These are phyloP conservation scores for Suillus sp. DNA, from an alignment of 768 basidiomycete genomes.

Conservation along the genomic window DNA sequence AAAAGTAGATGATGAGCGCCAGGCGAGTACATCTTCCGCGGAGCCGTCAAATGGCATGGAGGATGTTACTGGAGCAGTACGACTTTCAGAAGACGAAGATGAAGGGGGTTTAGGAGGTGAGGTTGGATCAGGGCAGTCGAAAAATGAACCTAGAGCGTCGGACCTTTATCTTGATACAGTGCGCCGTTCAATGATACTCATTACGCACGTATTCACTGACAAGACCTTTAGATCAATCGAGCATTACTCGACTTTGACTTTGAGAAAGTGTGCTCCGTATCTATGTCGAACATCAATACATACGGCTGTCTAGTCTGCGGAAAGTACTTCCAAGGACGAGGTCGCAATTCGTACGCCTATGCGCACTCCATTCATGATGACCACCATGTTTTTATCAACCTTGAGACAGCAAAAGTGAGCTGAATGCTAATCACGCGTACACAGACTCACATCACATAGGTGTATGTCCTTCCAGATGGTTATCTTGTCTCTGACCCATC, in stretches of 20 bases:
- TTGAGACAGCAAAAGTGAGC: slow-evolving; percentile 86
- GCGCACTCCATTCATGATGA: slow-evolving; percentile 97
- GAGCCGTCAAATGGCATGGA: slow-evolving; percentile 17
- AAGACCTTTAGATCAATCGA: slow-evolving; percentile 76
- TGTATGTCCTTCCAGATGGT: slow-evolving; percentile 96
- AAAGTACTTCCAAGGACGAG: slow-evolving; percentile 98
- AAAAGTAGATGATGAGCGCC: slow-evolving; percentile 23
- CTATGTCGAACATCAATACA: slow-evolving; percentile 93
- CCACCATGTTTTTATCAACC: slow-evolving; percentile 97
- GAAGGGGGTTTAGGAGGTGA: slow-evolving; percentile 31
- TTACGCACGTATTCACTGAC: slow-evolving; percentile 5
- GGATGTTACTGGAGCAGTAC: slow-evolving; percentile 14
- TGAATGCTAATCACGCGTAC: slow-evolving; percentile 4
- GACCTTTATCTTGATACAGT: slow-evolving; percentile 96
- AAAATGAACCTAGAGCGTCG: slow-evolving; percentile 50
- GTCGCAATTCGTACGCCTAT: slow-evolving; percentile 92
- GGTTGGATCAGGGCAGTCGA: slow-evolving; percentile 25
- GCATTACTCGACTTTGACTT: slow-evolving; percentile 96
- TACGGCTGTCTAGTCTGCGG: slow-evolving; percentile 98
- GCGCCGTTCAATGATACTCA: slow-evolving; percentile 34
- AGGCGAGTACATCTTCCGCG: slow-evolving; percentile 8
- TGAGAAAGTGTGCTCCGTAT: slow-evolving; percentile 98
- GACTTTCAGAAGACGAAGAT: slow-evolving; percentile 27
- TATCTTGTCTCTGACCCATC: slow-evolving; percentile 97
- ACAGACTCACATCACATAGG: slow-evolving; percentile 47